These are phyloP conservation scores for Podospora sp. DNA, from an alignment of 495 filamentous ascomycete species.

Conservation along the genomic window DNA sequence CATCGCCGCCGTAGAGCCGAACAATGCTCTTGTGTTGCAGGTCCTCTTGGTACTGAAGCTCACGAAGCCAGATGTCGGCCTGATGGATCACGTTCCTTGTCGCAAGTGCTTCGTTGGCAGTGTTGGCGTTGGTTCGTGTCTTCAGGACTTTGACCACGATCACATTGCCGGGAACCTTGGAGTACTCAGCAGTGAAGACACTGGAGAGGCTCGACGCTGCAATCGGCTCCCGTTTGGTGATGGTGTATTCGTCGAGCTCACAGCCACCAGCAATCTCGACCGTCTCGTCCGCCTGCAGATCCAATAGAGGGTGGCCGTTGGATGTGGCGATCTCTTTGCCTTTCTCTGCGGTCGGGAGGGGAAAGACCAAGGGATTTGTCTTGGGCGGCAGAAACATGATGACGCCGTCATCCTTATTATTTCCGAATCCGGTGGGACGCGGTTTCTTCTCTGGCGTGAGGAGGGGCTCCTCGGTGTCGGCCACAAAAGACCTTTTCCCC, in stretches of 20 bases:
- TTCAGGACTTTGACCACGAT: constrained; percentile 56
- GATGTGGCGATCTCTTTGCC: constrained; percentile 46
- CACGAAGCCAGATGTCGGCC: constrained; percentile 54
- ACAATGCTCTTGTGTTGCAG: constrained; percentile 53
- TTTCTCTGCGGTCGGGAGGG: constrained; percentile 42
- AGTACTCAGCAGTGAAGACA: constrained; percentile 53
- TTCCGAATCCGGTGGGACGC: constrained; percentile 34
- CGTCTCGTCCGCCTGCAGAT: constrained; percentile 46
- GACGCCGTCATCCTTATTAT: constrained; percentile 44
- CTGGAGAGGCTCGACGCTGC: constrained; percentile 48
- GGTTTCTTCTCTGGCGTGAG: constrained; percentile 40
- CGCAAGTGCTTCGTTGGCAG: constrained; percentile 39
- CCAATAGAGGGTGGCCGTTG: constrained; percentile 49
- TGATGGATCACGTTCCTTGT: constrained; percentile 52
- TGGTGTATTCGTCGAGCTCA: constrained; percentile 47
- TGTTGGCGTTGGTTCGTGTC: constrained; percentile 39
- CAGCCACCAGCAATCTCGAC: constrained; percentile 43
- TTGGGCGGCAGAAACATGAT: constrained; percentile 51
- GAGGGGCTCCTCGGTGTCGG: constrained; percentile 37
- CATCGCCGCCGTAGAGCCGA: constrained; percentile 50
- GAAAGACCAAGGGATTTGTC: constrained; percentile 46
- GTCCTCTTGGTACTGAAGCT: constrained; percentile 50
- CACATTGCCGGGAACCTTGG: constrained; percentile 44
- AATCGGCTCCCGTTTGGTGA: constrained; percentile 51
- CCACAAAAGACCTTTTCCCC: constrained; percentile 46